Evolutionary conservation across 371 early-diverging fungal species (phyloP).

Genomic region (Mucor piriformis): DNA sequence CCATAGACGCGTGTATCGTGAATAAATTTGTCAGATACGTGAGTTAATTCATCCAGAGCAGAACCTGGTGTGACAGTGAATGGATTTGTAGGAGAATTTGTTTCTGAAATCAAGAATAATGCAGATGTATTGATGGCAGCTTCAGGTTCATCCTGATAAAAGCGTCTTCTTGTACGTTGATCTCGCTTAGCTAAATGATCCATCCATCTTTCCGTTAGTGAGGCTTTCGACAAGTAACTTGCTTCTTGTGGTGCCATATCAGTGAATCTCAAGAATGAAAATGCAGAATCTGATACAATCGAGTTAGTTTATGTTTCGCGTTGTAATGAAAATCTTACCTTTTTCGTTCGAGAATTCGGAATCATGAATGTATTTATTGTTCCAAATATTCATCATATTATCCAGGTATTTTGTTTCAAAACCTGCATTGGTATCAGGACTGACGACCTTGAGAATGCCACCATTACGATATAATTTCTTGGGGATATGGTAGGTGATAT

Average conservation of each 20-base stretch:
- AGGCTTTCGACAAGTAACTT: conserved; percentile 51
- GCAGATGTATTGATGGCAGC: conserved; percentile 50
- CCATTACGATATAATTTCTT: conserved; percentile 73
- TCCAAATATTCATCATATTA: conserved; percentile 64
- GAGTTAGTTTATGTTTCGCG: not conserved
- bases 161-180: conserved; percentile 42
- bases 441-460: conserved; percentile 47
- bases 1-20: conserved; percentile 27
- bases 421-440: conserved; percentile 57
- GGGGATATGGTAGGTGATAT: conserved; percentile 67
- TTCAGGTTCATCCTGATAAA: conserved; percentile 32
- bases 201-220: conserved; percentile 56
- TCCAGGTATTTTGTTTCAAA: conserved; percentile 54
- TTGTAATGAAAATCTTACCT: conserved; percentile 15
- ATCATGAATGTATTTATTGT: conserved; percentile 51
- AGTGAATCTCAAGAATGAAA: conserved; percentile 68
- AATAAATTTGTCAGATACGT: conserved; percentile 28
- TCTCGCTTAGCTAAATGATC: conserved; percentile 47
- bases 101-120: conserved; percentile 48
- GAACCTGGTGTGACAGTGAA: conserved; percentile 24
- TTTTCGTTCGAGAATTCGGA: conserved; percentile 43
- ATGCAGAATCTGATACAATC: conserved; percentile 36
- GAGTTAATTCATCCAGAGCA: conserved; percentile 35
- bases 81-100: conserved; percentile 30
- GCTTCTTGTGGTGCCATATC: conserved; percentile 61